Evolutionary conservation across 768 basidiomycete genomes (phyloP), one percentile per base, ranked within the genome.

Genomic region (Rhizopogon vesiculosus): DNA sequence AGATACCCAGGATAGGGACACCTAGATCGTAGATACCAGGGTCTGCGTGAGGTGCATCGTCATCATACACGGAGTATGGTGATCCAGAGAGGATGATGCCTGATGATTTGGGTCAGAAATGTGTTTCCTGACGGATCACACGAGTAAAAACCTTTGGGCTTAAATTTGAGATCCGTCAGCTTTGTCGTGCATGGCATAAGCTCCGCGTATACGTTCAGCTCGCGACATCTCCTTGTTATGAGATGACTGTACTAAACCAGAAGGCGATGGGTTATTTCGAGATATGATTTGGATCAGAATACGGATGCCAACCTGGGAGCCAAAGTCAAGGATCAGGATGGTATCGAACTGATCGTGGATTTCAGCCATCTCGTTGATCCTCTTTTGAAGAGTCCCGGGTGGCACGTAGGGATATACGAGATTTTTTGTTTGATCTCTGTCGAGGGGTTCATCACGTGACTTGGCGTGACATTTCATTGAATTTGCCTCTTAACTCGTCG

Each of bases 61-160:
- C 71, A 60, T 95, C 97, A 71, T 98, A 98, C 18, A 98, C 97
- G 33, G 96, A 98, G 74, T 96, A 98, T 0, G 97, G 97, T 1
- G 97, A 98, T 42, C 97, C 97, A 40, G 95, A 98, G 40, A 99
- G 80, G 64, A 98, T 98, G 69, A 99, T 88, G 55, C 96, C 96
- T 89, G 58, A 44, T 33, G 22, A 13, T 8, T 10, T 19, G 31
- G 8, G 52, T 49, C 29, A 46, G 42, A 40, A 35, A 18, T 6
- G 18, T 13, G 42, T 39, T 28, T 38, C 58, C 16, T 16, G 8
- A 9, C 45, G 15, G 9, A 8, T 44, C 0, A n/a, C 15, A 43
- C 44, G 12, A n/a, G 28, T 42, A 44, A 62, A 39, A 31, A 93
- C 96, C 97, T 78, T 94, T 96, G 0, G 97, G 97, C 68, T 89